Base-by-base conservation (phyloP, 805 yeast genomes). In the Pichia sporocuriosa region DNA sequence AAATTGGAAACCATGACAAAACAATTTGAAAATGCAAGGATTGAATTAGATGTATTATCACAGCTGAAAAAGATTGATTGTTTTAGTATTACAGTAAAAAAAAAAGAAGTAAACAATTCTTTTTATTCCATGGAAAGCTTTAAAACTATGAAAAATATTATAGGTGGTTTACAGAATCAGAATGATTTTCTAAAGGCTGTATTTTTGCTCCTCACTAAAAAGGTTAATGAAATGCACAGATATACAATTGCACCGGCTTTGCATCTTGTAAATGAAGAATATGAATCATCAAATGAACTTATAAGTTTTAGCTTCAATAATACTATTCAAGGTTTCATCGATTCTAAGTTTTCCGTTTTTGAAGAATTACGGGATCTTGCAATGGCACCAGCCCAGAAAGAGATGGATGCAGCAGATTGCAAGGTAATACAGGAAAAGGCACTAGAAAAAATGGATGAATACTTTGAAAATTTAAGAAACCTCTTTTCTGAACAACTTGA, bases 231-330 rank as follows among this genome's bases (percentile, higher is more conserved):
- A 11, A 26, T 42, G 23, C 37, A 42, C 23, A 26, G 40, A 23
- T 32, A 23, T 28, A 42, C 41, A 13, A 19, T 42, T 23, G 37
- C 38, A 16, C 45, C 45, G 3, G 35, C 30, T n/a, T 23, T 42
- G 15, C 22, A 22, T 16, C 16, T 42, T 8, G 21, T 30, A 16
- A 21, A 23, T 13, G 13, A 17, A 12, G 34, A 17, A 13, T 4
- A 12, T 5, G 40, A 25, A 7, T 32, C 24, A 7, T 8, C 4
- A 6, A 21, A 16, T n/a, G 31, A 9, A 11, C 10, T 15, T 12
- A 15, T 35, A 19, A 35, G 30, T 10, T 40, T 40, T 35, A 35
- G 30, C 24, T n/a, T 35, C 4, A 24, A 24, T 1, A 40, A 30
- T 30, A 6, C 33, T 2, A 31, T 35, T 19, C 43, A 40, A 30